Base-by-base conservation (phyloP, 148 eudicot species). In the Rhododendron griersonianum region DNA sequence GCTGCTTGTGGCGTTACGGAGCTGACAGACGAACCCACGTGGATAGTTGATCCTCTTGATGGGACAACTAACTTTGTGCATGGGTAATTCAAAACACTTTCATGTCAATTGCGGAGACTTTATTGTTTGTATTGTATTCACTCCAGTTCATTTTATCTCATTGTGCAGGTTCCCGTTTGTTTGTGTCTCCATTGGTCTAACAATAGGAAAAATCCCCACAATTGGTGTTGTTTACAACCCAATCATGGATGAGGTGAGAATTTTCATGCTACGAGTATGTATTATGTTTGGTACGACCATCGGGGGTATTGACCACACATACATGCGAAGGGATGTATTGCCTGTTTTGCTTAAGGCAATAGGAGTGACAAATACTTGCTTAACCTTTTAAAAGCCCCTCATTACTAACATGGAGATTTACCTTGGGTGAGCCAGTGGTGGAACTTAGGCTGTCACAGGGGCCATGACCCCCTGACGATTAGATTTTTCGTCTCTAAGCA, bases 41-140 rank as follows among this genome's bases (percentile, higher is more conserved):
- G 99, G 99, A 96, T 95, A 82, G 99, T 96, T 80, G 99, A 96
- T 91, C 98, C 99, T 50, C 88, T 96, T 83, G 98, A 96, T 87
- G 99, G 99, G 74, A 95, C 99, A 30, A 95, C 96, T 74, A 96
- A 96, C 86, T 96, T 95, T 89, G 99, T 96, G 8, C 99, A 96
- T 76, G 96, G 98, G 99, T 95, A 87, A 89, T 55, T 53, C 85
- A 6, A 48, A 88, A 51, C 71, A 48, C n/a, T 57, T 15, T 65
- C 33, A 8, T 76, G 47, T 63, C 33, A 81, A 80, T 13, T 85
- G 51, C 41, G 19, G 11, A n/a, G 65, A 65, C 33, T 1, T 48
- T 33, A 19, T 55, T 59, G 41, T 51, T 28, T 59, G 11, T 45
- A 21, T 53, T 77, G 30, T 30, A 50, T 51, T 69, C n/a, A 23